Evolutionary conservation across 768 basidiomycete species (phyloP), one percentile per base, ranked within the genome.

Genomic region (Leccinum subgranulosum): DNA sequence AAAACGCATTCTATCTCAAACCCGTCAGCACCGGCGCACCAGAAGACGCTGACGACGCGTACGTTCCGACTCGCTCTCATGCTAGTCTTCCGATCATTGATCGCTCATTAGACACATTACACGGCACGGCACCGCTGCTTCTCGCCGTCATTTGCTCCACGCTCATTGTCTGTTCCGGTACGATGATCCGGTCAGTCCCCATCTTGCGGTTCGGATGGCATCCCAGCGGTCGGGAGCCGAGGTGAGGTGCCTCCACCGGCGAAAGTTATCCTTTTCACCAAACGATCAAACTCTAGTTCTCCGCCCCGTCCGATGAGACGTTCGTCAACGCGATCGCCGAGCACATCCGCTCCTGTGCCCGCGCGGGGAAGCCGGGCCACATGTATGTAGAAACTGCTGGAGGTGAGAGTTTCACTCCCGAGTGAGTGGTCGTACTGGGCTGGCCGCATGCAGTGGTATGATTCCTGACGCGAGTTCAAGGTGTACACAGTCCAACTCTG

Each of bases 311-410:
- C 1, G 88, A 94, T 61, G 76, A 79, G 27, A 83, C 82, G 1
- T 81, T 94, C 43, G 76, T 90, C 28, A 79, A 80, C 49, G 78
- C 88, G 3, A 76, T 96, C 27, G 79, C 86, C 3, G 73, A 75
- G 36, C 81, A 89, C 62, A 82, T 92, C n/a, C 77, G 79, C 33
- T 59, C 72, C 25, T 83, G 83, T 65, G 85, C 86, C 1, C 60
- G 29, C 34, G 51, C 64, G 21, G 62, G 56, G 3, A 64, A 64
- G 10, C 65, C 63, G 12, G 77, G 80, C 3, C 83, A 88, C 64
- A 81, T 94, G 79, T 98, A 88, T 65, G 75, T 98, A 48, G 96
- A 98, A 73, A 95, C 96, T 9, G 96, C 95, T 14, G 96, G 96
- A 83, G 96, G 95, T 93, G 72, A 79, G 84, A 64, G n/a, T 63